Evolutionary conservation across 78 protist species (phyloP), one percentile per base, ranked within the genome.

Genomic region (Chrysochromulina parva): DNA sequence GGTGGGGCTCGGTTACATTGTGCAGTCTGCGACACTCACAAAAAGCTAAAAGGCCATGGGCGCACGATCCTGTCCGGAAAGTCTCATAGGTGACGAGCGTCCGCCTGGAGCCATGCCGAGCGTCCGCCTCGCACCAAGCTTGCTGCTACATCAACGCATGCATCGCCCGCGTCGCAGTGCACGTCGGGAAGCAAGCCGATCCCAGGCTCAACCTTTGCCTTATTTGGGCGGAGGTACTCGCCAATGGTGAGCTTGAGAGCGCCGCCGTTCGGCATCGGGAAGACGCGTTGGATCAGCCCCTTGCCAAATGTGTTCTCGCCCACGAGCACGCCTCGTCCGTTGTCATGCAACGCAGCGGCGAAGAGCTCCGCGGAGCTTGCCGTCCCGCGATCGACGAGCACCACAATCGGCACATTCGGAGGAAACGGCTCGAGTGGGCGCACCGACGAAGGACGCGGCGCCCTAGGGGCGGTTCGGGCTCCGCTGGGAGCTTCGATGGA

Each of bases 261-360:
- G 24, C 62, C 86, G 17, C 86, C 86, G 62, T 78, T 53, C 2
- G n/a, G 60, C 57, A 78, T 7, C 10, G 22, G 16, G 19, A 53
- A 78, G 20, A 53, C 60, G 10, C 86, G 5, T 62, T 78, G 86
- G 86, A 78, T 78, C n/a, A 78, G 58, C 5, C 62, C 86, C 86
- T 78, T 78, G 60, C 86, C 86, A 19, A 24, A 53, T 47, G 86
- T 53, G 38, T 3, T 17, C 62, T 78, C 86, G 10, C 86, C 86
- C 19, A 78, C 28, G 48, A 78, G 4, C 86, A 53, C 7, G 13
- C 24, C 86, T 20, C 62, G 52, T 5, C 86, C 59, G 47, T 26
- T 53, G 60, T 78, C 86, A 47, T 53, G 86, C 60, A 78, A 62
- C 55, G 86, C 86, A 5, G 58, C 86, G 17, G 86, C 86, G 60